A percentile compares a stretch with the other conserved stretches of the same genome.
Evolutionary conservation across 306 rosid species (phyloP).

Genomic region (Vigna radiata): DNA sequence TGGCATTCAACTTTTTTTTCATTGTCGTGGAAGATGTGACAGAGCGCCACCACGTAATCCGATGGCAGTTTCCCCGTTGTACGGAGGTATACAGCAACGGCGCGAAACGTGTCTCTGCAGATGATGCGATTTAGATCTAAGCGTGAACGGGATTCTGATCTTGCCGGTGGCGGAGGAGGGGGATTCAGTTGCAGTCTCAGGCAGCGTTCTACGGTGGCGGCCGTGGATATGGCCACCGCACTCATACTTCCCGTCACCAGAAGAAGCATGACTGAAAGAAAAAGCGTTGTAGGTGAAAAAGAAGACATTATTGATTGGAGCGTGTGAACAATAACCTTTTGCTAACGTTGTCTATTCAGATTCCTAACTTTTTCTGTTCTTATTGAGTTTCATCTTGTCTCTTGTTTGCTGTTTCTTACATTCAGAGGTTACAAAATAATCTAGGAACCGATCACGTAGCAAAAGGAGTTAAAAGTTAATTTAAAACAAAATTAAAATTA

Average conservation of each 20-base stretch:
- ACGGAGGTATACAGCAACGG: neutral
- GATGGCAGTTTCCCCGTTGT: neutral
- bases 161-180: neutral
- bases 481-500: too few relatives aligned
- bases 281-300: neutral
- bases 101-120: conserved; percentile 37
- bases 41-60: conserved; percentile 35
- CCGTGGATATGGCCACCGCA: neutral
- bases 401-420: too few relatives aligned
- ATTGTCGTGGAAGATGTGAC: conserved; percentile 20
- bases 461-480: too few relatives aligned
- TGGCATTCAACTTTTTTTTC: neutral
- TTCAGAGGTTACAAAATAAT: too few relatives aligned
- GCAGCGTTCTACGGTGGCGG: conserved; percentile 25
- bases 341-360: too few relatives aligned
- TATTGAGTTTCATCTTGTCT: too few relatives aligned
- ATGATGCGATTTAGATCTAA: neutral
- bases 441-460: too few relatives aligned
- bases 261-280: neutral
- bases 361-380: too few relatives aligned
- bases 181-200: conserved; percentile 8
- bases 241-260: neutral
- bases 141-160: rapidly evolving
- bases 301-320: too few relatives aligned
- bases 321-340: too few relatives aligned